These are phyloP conservation scores for Babesia bovis DNA, from an alignment of 169 alveolate species.

Conservation along the genomic window DNA sequence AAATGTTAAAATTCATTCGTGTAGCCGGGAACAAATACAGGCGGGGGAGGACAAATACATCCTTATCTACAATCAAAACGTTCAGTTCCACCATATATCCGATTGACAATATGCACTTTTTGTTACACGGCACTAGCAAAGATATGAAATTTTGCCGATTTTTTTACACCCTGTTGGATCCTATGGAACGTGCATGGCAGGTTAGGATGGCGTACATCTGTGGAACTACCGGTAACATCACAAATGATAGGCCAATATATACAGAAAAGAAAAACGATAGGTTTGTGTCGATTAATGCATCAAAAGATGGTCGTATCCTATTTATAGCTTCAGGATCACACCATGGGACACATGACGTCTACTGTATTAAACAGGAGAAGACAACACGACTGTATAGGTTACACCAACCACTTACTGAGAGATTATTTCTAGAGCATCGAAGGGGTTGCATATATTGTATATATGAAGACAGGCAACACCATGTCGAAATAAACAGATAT, in stretches of 20 bases:
- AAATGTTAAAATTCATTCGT: background rate
- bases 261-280: slow-evolving; percentile 34
- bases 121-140: slow-evolving; percentile 21
- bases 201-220: slow-evolving; percentile 4
- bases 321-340: slow-evolving; percentile 35
- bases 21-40: background rate
- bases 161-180: slow-evolving; percentile 33
- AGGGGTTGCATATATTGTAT: slow-evolving; percentile 2
- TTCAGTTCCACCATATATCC: too few relatives aligned
- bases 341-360: background rate
- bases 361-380: background rate
- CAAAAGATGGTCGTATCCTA: slow-evolving; percentile 39
- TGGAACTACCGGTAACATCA: background rate
- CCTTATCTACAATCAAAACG: too few relatives aligned
- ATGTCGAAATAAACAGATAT: too few relatives aligned
- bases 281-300: slow-evolving; percentile 37
- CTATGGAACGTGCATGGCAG: slow-evolving; percentile 38
- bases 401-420: slow-evolving; percentile 10
- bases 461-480: background rate
- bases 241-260: slow-evolving; percentile 19
- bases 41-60: background rate
- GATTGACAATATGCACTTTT: slow-evolving; percentile 39
- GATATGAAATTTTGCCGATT: slow-evolving; percentile 4
- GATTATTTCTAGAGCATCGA: slow-evolving; percentile 46
- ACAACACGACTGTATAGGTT: slow-evolving; percentile 12